Conservation (phyloP, 768 basidiomycete species). For the Fomitopsis pulvina region DNA sequence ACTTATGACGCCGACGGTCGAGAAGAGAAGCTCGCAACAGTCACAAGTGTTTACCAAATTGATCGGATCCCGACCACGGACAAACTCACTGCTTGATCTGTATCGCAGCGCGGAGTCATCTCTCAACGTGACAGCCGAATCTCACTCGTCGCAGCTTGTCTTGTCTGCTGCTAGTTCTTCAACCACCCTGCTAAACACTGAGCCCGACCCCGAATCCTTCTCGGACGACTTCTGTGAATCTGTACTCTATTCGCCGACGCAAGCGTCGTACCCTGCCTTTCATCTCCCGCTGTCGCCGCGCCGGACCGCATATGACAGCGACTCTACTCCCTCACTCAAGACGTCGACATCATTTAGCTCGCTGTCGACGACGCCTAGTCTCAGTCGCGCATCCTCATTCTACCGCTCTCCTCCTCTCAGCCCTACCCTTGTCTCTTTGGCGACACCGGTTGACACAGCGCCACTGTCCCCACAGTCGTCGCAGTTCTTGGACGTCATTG, state of each 20-base stretch:
- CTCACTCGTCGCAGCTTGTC: conserved; percentile 1
- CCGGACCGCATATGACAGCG: conserved; percentile 31
- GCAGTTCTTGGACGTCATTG: conserved; percentile 29
- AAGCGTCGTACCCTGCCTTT: conserved; percentile 18
- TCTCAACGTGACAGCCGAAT: conserved; percentile 5
- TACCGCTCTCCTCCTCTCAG: conserved; percentile 27
- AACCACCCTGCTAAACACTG: conserved; percentile 3
- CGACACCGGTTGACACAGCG: conserved; percentile 26
- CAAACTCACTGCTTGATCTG: conserved; percentile 1
- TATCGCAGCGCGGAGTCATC: conserved; percentile 1
- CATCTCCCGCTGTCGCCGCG: conserved; percentile 28
- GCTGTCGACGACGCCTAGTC: conserved; percentile 18
- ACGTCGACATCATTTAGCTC: conserved; percentile 26
- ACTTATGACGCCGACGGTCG: conserved; percentile 31
- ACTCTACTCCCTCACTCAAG: conserved; percentile 38
- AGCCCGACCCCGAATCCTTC: conserved; percentile 28
- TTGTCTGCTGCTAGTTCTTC: neutral
- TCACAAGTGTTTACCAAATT: neutral
- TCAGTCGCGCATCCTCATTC: conserved; percentile 25
- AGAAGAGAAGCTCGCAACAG: conserved; percentile 1
- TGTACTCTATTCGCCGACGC: conserved; percentile 14
- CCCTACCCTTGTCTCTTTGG: conserved; percentile 21
- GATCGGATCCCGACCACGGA: neutral
- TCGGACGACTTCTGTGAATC: conserved; percentile 24
- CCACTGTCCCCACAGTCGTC: conserved; percentile 12